These are phyloP conservation scores for Suillus weaverae DNA, from an alignment of 768 basidiomycete species.

Conservation along the genomic window DNA sequence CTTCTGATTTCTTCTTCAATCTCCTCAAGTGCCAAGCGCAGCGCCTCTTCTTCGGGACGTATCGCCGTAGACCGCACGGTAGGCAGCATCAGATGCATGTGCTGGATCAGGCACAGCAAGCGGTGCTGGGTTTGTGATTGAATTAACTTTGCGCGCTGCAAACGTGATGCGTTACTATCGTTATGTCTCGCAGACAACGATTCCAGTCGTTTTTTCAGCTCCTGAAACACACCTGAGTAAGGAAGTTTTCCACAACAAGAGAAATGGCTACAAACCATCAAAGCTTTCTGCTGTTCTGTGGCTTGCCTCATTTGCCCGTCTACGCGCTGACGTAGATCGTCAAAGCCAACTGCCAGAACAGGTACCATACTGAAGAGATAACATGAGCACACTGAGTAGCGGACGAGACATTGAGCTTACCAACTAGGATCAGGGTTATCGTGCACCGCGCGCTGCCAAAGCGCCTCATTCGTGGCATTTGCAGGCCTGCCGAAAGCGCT, in stretches of 20 bases:
- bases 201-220: conserved; percentile 65
- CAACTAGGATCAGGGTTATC: conserved; percentile 84
- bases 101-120: conserved; percentile 67
- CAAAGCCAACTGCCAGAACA: conserved; percentile 78
- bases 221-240: conserved; percentile 35
- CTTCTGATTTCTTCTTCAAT: conserved; percentile 69
- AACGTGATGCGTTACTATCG: conserved; percentile 65
- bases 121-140: conserved; percentile 74
- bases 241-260: neutral
- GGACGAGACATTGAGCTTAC: conserved; percentile 39
- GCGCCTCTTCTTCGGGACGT: conserved; percentile 75
- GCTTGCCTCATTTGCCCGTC: conserved; percentile 73
- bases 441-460: conserved; percentile 76
- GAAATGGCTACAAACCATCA: conserved; percentile 43
- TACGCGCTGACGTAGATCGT: conserved; percentile 76
- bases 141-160: conserved; percentile 57
- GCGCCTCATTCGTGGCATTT: conserved; percentile 66
- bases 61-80: conserved; percentile 73
- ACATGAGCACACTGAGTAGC: neutral
- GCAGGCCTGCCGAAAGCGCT: conserved; percentile 67
- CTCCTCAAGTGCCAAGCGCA: conserved; percentile 70
- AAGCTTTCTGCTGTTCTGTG: conserved; percentile 61
- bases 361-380: conserved; percentile 61
- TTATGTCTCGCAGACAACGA: conserved; percentile 61
- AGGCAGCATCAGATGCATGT: conserved; percentile 78